Base-by-base conservation (phyloP, 768 basidiomycete genomes). In the Termitomyces sp. region DNA sequence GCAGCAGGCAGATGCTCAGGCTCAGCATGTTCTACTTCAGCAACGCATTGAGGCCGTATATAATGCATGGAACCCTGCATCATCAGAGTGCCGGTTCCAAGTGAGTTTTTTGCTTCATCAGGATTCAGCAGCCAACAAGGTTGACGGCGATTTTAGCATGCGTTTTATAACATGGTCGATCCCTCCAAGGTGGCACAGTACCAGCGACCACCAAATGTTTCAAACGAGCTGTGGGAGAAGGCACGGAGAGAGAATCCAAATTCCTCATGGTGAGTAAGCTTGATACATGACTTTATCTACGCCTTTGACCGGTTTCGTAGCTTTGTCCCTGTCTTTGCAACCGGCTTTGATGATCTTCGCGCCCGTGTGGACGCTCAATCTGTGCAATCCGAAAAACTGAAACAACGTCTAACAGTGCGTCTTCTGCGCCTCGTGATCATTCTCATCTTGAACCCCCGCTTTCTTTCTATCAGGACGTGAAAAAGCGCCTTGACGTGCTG, bases 161-260 rank as follows among this genome's bases (percentile, higher is more conserved):
- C 83, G 62, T 95, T 95, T 64, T 94, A 95, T 70, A 94, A 93
- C 65, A 74, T 91, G 14, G 90, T 93, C 4, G 85, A 89, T 64
- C 89, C 90, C 0, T 75, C 74, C 5, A 79, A 86, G 63, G 83
- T 89, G 3, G 77, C 74, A 30, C 64, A 85, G 54, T 95, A 90
- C 62, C 85, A 82, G 7, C 84, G 89, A 16, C 92, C 93, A 13
- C 69, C 77, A 14, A 91, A 91, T 64, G 85, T 86, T 13, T 80
- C 82, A 5, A 87, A 90, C 50, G 89, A 92, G 9, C 65, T 86
- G 47, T 94, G 92, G 92, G 82, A 88, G 66, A 88, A 88, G 68
- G 92, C 92, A 7, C 74, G 84, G 1, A 75, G 82, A 52, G 91
- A 93, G 68, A 94, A 93, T 64, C 93, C 93, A 0, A 89, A 93